phyloP scores from a whole-genome alignment of 495 filamentous ascomycete genomes.

The Penicilliopsis zonata region DNA sequence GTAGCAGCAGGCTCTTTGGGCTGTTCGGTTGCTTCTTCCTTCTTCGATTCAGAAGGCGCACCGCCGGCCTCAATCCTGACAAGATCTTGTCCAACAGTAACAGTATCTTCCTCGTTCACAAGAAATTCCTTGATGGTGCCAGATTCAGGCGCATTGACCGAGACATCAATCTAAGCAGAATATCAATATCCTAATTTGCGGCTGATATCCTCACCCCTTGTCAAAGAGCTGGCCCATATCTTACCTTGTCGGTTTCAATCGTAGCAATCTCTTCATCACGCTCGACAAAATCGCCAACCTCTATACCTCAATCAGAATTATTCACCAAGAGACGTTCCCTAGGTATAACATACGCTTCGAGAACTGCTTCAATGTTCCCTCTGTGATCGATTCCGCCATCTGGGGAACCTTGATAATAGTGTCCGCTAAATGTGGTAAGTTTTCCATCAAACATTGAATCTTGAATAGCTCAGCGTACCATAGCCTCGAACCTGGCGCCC shows the following conservation, averaged over 20 bases:
- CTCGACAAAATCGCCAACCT: conserved; percentile 90
- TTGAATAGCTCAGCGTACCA: conserved; percentile 17
- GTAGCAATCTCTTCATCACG: conserved; percentile 97
- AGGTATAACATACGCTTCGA: conserved; percentile 60
- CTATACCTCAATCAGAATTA: conserved; percentile 20
- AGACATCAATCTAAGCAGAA: conserved; percentile 68
- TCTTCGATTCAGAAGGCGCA: conserved; percentile 46
- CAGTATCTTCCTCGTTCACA: conserved; percentile 90
- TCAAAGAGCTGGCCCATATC: conserved; percentile 1
- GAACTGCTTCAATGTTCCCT: conserved; percentile 94
- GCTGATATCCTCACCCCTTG: no score
- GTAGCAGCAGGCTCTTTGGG: conserved; percentile 19
- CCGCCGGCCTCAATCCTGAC: conserved; percentile 72
- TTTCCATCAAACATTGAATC: no score
- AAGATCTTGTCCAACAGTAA: conserved; percentile 86
- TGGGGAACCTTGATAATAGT: conserved; percentile 84
- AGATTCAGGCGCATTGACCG: conserved; percentile 87
- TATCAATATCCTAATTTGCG: conserved; percentile 2
- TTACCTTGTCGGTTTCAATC: conserved; percentile 99
- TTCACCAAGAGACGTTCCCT: no score
- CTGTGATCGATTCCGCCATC: conserved; percentile 98
- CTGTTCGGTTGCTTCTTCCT: conserved; percentile 35
- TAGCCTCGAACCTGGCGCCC: conserved; percentile 27
- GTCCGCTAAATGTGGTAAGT: conserved; percentile 42
- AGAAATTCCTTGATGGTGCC: conserved; percentile 88